These are phyloP conservation scores for Mucor mucedo DNA, from an alignment of 371 early-diverging fungal genomes.

Conservation along the genomic window DNA sequence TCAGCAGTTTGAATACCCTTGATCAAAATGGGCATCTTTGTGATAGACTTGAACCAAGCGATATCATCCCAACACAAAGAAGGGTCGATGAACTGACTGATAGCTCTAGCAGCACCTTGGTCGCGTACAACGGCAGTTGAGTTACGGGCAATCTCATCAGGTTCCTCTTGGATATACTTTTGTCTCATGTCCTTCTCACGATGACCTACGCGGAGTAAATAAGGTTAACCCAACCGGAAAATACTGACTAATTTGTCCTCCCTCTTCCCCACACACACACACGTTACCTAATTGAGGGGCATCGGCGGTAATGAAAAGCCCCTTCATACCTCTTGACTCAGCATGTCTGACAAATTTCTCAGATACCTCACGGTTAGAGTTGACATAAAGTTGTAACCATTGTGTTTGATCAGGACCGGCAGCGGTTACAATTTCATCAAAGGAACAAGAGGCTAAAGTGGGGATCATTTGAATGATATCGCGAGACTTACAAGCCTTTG, in stretches of 20 bases:
- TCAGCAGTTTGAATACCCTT: conserved; percentile 93
- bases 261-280: background rate
- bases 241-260: conserved; percentile 4
- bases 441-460: conserved; percentile 74
- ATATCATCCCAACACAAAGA: conserved; percentile 87
- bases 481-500: conserved; percentile 61
- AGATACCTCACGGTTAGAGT: conserved; percentile 77
- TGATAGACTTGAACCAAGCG: conserved; percentile 83
- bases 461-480: conserved; percentile 72
- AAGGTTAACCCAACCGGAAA: background rate
- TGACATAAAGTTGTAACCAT: conserved; percentile 95
- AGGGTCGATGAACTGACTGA: conserved; percentile 79
- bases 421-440: conserved; percentile 64
- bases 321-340: conserved; percentile 81
- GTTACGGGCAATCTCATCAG: conserved; percentile 39
- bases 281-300: conserved; percentile 78
- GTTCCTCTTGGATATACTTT: conserved; percentile 52
- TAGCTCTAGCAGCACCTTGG: conserved; percentile 78
- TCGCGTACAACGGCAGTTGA: conserved; percentile 38
- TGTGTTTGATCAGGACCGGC: conserved; percentile 44
- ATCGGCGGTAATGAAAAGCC: conserved; percentile 91
- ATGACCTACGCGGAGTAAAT: conserved; percentile 55
- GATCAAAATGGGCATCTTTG: conserved; percentile 85
- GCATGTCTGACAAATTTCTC: conserved; percentile 78
- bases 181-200: conserved; percentile 92